Base-by-base conservation (phyloP, 2,329 filamentous ascomycete species). In the Teratosphaeria viscida region DNA sequence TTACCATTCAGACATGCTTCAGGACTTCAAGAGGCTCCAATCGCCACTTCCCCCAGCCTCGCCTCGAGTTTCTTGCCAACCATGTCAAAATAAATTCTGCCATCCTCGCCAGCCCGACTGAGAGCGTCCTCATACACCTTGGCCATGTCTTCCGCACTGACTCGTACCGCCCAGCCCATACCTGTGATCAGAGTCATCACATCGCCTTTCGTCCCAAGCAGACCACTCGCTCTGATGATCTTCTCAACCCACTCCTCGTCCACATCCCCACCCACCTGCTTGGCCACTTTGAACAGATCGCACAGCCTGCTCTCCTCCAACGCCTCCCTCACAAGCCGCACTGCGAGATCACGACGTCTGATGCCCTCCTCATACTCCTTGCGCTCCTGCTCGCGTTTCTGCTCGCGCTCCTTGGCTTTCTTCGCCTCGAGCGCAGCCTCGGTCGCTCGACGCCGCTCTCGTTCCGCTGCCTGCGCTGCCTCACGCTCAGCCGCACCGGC, bases 401-500 rank as follows among this genome's bases (percentile, higher is more conserved):
- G 60, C 62, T 78, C 76, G 6, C 75, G 59, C 63, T 77, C 76
- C 57, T 67, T 67, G 23, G 73, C 64, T 65, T 74, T 72, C 55
- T 72, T 71, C 56, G 75, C 75, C 29, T 73, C 70, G 23, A 81
- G 71, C 61, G 72, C 72, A 37, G 74, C 72, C 61, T 80, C 78
- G 0, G 73, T 72, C 1, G 72, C 72, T 27, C 71, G 72, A 1
- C 79, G 68, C 55, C 75, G 67, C 58, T 73, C 72, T 55, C 73
- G 72, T 65, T 77, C 77, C 1, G 72, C 70, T 2, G 70, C 72
- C 2, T 76, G 64, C 11, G 69, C 70, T 4, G 74, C 76, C 57
- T 79, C 77, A 1, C 78, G 73, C 64, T 79, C 78, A 23, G 74
- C 75, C 0, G 73, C 73, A 5, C 73, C 74, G 53, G 74, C 75